Conservation (phyloP, 1,284 basidiomycete genomes). For the Inonotus hispidus region DNA sequence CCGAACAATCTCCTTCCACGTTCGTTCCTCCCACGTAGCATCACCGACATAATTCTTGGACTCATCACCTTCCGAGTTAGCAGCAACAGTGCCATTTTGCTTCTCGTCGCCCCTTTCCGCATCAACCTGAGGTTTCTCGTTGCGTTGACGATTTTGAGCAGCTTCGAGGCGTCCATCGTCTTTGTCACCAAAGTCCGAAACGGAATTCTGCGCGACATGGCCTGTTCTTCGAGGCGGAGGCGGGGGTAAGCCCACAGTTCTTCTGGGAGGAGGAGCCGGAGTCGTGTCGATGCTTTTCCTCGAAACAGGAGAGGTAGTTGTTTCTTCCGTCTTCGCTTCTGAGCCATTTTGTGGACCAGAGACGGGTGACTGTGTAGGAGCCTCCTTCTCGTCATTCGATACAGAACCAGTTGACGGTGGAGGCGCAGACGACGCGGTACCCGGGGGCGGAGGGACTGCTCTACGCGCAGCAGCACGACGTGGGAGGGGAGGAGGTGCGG, state of each 20-base stretch:
- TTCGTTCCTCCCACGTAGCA: slow-evolving; percentile 82
- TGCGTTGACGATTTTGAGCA: neutral
- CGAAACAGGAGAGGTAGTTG: neutral
- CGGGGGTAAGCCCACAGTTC: neutral
- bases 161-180: slow-evolving; percentile 2
- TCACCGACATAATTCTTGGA: slow-evolving; percentile 46
- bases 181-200: neutral
- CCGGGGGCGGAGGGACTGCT: slow-evolving; percentile 26
- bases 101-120: neutral
- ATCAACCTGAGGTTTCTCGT: neutral
- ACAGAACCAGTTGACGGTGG: slow-evolving; percentile 20
- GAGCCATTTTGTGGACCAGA: neutral
- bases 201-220: neutral
- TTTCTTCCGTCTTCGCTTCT: neutral
- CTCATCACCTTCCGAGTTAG: slow-evolving; percentile 22
- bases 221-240: neutral
- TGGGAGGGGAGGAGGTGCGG: slow-evolving; percentile 50
- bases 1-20: slow-evolving; percentile 79
- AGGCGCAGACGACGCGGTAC: slow-evolving; percentile 8
- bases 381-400: slow-evolving; percentile 14
- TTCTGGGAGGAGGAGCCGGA: neutral
- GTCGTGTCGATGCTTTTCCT: neutral
- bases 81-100: neutral
- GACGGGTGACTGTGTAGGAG: neutral
- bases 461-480: slow-evolving; percentile 44